Percentiles rank a stretch among this genome's conserved stretches.
These are phyloP conservation scores for Mycena amicta DNA, from an alignment of 768 basidiomycete species.

Conservation along the genomic window DNA sequence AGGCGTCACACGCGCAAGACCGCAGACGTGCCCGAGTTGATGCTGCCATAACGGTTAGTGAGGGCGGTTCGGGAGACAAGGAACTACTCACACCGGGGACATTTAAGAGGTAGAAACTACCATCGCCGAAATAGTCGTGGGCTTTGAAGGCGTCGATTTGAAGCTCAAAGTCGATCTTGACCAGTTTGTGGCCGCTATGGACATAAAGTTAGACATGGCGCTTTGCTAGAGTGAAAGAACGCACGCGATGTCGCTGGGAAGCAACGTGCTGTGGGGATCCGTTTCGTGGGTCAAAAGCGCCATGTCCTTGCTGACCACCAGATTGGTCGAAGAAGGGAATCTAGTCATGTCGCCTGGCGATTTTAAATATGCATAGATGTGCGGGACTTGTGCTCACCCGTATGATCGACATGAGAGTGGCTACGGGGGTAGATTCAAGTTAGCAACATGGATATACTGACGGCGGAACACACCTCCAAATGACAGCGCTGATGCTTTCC, in stretches of 20 bases:
- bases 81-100: constrained; percentile 18
- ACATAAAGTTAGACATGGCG: too few species aligned
- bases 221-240: too few species aligned
- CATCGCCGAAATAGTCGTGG: constrained; percentile 20
- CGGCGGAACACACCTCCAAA: constrained; percentile 8
- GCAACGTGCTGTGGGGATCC: constrained; percentile 3
- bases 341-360: constrained; percentile 18
- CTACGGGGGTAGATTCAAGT: not conserved
- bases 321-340: constrained; percentile 12
- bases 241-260: constrained; percentile 16
- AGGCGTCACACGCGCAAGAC: constrained; percentile 18
- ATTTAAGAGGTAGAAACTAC: constrained; percentile 20
- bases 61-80: not conserved
- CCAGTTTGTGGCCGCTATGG: too few species aligned
- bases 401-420: constrained; percentile 9
- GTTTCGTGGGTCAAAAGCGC: constrained; percentile 5
- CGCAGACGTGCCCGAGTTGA: constrained; percentile 18
- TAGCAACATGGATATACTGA: not conserved
- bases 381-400: too few species aligned
- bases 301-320: constrained; percentile 6
- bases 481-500: constrained; percentile 1
- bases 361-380: too few species aligned
- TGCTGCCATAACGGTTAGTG: too few species aligned
- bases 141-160: constrained; percentile 13
- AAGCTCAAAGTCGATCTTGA: constrained; percentile 7